phyloP scores from a whole-genome alignment of 352 stramenopile species.

The Phytophthora brassicae region DNA sequence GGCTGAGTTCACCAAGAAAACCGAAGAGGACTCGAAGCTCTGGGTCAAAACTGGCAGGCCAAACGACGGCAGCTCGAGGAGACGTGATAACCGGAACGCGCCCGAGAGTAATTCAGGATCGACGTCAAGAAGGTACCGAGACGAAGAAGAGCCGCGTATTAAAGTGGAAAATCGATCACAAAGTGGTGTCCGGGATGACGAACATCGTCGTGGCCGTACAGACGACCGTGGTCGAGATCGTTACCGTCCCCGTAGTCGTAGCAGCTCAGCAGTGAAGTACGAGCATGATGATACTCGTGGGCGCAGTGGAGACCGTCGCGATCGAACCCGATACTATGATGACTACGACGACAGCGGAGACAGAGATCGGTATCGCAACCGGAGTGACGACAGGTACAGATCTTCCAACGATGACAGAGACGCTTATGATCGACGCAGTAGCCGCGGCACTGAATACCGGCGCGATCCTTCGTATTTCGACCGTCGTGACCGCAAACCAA shows the following conservation, averaged over 20 bases:
- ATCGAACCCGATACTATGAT: constrained; percentile 38
- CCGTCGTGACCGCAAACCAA: constrained; percentile 31
- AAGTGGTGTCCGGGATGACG: constrained; percentile 23
- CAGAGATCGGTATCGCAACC: constrained; percentile 32
- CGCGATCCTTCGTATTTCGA: constrained; percentile 38
- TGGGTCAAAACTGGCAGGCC: constrained; percentile 35
- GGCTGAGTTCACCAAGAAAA: constrained; percentile 69
- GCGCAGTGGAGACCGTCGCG: constrained; percentile 27
- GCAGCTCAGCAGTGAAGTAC: constrained; percentile 19
- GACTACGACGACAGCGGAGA: constrained; percentile 35
- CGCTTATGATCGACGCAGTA: constrained; percentile 39
- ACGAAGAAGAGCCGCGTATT: constrained; percentile 32
- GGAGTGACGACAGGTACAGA: constrained; percentile 31
- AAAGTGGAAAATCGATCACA: constrained; percentile 35
- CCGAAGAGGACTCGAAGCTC: constrained; percentile 60
- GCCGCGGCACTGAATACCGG: constrained; percentile 37
- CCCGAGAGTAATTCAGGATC: constrained; percentile 9
- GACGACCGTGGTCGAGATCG: constrained; percentile 23
- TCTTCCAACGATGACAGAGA: constrained; percentile 31
- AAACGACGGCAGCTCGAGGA: constrained; percentile 18
- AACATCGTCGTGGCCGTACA: constrained; percentile 5
- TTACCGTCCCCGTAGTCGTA: constrained; percentile 26
- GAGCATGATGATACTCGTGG: constrained; percentile 20
- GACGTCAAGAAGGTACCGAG: constrained; percentile 17
- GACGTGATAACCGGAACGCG: constrained; percentile 10